Evolutionary conservation across 2,329 filamentous ascomycete genomes (phyloP), one percentile per base, ranked within the genome.

Genomic region (Tolypocladium album): DNA sequence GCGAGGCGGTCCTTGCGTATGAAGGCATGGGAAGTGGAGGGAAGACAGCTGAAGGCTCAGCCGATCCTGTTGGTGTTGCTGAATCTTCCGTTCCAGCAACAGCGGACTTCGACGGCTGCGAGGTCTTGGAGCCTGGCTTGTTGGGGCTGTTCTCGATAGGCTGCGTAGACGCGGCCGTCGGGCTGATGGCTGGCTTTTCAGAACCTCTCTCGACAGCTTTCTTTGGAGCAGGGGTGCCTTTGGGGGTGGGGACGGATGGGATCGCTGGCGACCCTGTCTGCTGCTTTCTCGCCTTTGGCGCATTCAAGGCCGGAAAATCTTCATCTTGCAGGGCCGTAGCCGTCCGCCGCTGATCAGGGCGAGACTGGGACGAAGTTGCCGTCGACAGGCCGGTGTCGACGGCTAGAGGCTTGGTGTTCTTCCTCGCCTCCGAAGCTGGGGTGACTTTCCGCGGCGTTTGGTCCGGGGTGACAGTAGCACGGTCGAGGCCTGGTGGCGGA

Each of bases 251-350:
- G 13, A 73, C 76, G 1, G 75, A 67, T 3, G 74, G 66, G 24
- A 72, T 63, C 1, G 68, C 70, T 0, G 72, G 70, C 3, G 72
- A 68, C 47, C 70, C 58, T 53, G 70, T 69, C 40, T 70, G 66
- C 27, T 65, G 55, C 43, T 76, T 73, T 52, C 71, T 69, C 11
- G 68, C 61, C 61, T 77, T 79, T 27, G 76, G 71, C 12, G 80
- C 74, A 62, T 81, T 77, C 7, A 87, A 72, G 3, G 83, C 79
- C 13, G 85, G 85, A 65, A 87, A 88, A 64, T 88, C 84, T 65
- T 87, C 83, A 31, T 85, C 82, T 61, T 84, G 79, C 53, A 86
- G 70, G 38, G 79, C 39, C 11, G 57, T 39, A 7, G 58, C 52
- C 13, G 53, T 45, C n/a, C 47, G 57, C 36, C 56, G 53, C 55